Evolutionary conservation across 169 alveolate species (phyloP), one percentile per base, ranked within the genome.

Genomic region (Fabrea salina): DNA sequence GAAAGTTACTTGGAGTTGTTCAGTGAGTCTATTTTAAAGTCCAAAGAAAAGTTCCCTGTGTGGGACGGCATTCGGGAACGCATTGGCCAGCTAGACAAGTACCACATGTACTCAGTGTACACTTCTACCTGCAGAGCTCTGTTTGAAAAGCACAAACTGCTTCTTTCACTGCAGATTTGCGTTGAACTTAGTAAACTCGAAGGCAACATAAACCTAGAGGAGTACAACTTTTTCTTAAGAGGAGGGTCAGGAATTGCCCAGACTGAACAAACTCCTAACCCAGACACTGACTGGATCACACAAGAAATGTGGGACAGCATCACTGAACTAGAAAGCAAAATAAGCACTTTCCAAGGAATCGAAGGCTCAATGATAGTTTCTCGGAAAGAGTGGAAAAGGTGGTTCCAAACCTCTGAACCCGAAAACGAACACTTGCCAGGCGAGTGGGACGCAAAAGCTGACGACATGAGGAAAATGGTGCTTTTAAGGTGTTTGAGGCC

Each of bases 371-470:
- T 95, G 82, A 93, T 95, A 59, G 97, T 94, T 75, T 91, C 91
- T 61, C 84, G 92, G 74, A 89, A 97, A 82, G 97, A 92, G 78
- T 91, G 97, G 94, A 71, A 85, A 75, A 79, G 94, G 66, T 93
- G 95, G 92, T 84, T 86, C 72, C 80, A 86, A 53, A 41, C 91
- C 66, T 70, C 87, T 11, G 93, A 91, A 76, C 97, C 97, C 35
- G 98, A 96, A 88, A 82, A 84, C 44, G 97, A 94, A 76, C 82
- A 94, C 25, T 86, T 97, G 44, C 99, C 99, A 16, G 99, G 97
- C 13, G 98, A 97, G 87, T 96, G 99, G 98, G 98, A 97, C 50
- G 84, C 91, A n/a, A 94, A 95, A 74, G 89, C 97, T 67, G 97
- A 95, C 32, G 96, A 92, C 37, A 86, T 92, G 50, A 96, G 95